Evolutionary conservation across 164 flowering plant genomes (phyloP), one percentile per base, ranked within the genome.

Genomic region (Litsea cubeba): DNA sequence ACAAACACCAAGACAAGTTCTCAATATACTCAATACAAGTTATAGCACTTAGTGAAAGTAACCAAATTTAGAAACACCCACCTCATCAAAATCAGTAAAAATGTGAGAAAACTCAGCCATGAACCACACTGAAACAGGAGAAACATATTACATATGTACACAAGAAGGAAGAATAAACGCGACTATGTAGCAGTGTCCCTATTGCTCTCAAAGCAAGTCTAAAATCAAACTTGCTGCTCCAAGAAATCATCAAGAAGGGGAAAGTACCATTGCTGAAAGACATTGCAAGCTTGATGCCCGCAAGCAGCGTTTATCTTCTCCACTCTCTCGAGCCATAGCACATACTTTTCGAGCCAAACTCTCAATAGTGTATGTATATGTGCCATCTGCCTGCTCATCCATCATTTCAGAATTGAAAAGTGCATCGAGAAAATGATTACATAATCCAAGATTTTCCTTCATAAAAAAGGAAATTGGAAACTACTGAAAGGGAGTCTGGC

Each of bases 271-370:
- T 65, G 98, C 92, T 58, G 99, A 88, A 75, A 95, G 85, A 81
- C 99, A 95, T 74, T 91, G 94, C 84, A 93, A 84, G 77, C 97
- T 89, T 51, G 94, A 89, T 70, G 99, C 96, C 76, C 88, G 84
- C 78, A 95, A 81, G 75, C 83, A 71, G 62, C 75, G 68, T 65
- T 78, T 85, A 75, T 87, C 90, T 24, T 85, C 91, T 4, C 89
- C 92, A 75, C 58, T 46, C 69, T 84, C 85, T 54, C 75, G 85
- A 71, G 95, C 93, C 64, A 95, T 57, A 28, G 28, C 65, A 76
- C 95, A 91, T 12, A 95, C 87, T 83, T 85, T 88, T 51, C 18
- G 83, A 51, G 88, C 97, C 70, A 91, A 85, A 5, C 76, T 87
- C 76, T 91, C 98, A 73, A 95, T 88, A 76, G 84, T 93, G 75